Conservation (phyloP, 208 protist genomes). For the Balamuthia mandrillaris region DNA sequence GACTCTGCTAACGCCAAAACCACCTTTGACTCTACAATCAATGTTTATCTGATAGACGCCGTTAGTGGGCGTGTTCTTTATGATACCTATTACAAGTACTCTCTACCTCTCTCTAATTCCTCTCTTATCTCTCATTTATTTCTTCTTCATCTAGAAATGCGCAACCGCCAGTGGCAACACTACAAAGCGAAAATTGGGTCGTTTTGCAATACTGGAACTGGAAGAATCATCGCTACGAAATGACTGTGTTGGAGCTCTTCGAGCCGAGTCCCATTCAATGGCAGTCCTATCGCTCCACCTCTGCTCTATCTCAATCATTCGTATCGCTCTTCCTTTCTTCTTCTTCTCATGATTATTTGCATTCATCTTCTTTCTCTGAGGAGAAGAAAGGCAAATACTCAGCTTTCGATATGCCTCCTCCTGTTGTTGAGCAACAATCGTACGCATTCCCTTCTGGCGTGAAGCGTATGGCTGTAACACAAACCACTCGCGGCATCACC, state of each 20-base stretch:
- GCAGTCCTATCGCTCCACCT: no score
- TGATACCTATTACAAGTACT: not conserved
- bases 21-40: not conserved
- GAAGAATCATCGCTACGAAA: slow-evolving; percentile 16
- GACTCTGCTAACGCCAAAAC: not conserved
- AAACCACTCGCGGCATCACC: slow-evolving; percentile 28
- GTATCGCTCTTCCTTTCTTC: no score
- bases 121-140: not conserved
- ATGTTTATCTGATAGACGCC: slow-evolving; percentile 41
- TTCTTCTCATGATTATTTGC: no score
- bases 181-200: slow-evolving; percentile 55
- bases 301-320: no score
- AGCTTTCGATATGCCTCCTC: no score
- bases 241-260: slow-evolving; percentile 46
- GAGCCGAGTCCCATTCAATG: no score
- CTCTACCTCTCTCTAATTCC: not conserved
- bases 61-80: slow-evolving; percentile 47
- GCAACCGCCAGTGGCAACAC: slow-evolving; percentile 13
- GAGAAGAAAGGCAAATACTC: not conserved
- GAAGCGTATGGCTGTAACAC: slow-evolving; percentile 22
- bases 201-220: slow-evolving; percentile 46
- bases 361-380: not conserved
- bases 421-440: not conserved
- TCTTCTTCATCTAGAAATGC: not conserved
- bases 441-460: not conserved